phyloP scores from a whole-genome alignment of 2,329 filamentous ascomycete species.

The Xylogone sp. region DNA sequence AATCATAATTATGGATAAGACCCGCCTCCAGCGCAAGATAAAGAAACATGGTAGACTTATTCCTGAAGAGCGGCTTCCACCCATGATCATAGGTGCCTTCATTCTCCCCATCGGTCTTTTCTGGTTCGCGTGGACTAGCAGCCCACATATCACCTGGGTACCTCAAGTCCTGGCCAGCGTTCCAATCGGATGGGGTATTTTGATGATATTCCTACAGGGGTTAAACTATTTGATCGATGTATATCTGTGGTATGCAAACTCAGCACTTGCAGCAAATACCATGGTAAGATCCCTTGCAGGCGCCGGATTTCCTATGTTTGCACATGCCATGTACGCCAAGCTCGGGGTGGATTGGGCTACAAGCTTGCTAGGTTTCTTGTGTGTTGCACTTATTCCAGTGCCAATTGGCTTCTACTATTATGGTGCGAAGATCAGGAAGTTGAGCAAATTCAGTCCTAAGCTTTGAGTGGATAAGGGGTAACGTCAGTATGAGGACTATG shows the following conservation, averaged over 20 bases:
- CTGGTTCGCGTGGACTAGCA: slow-evolving; percentile 48
- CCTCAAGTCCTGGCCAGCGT: slow-evolving; percentile 36
- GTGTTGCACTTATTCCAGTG: slow-evolving; percentile 32
- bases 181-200: slow-evolving; percentile 37
- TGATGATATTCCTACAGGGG: slow-evolving; percentile 42
- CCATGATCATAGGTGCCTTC: slow-evolving; percentile 42
- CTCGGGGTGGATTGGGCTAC: slow-evolving; percentile 38
- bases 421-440: slow-evolving; percentile 27
- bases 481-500: too few species aligned
- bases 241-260: slow-evolving; percentile 30
- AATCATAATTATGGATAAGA: slow-evolving; percentile 30
- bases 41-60: slow-evolving; percentile 27
- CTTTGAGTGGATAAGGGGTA: background rate
- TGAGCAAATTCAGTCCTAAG: slow-evolving; percentile 19
- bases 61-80: slow-evolving; percentile 42
- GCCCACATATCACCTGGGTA: slow-evolving; percentile 33
- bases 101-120: slow-evolving; percentile 43
- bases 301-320: slow-evolving; percentile 28
- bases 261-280: slow-evolving; percentile 16
- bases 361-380: slow-evolving; percentile 32
- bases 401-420: slow-evolving; percentile 32
- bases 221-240: slow-evolving; percentile 42
- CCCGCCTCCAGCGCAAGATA: slow-evolving; percentile 28
- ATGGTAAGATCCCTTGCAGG: slow-evolving; percentile 11
- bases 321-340: slow-evolving; percentile 33